phyloP scores from a whole-genome alignment of 352 stramenopile genomes.

The Phytopythium delawarense region DNA sequence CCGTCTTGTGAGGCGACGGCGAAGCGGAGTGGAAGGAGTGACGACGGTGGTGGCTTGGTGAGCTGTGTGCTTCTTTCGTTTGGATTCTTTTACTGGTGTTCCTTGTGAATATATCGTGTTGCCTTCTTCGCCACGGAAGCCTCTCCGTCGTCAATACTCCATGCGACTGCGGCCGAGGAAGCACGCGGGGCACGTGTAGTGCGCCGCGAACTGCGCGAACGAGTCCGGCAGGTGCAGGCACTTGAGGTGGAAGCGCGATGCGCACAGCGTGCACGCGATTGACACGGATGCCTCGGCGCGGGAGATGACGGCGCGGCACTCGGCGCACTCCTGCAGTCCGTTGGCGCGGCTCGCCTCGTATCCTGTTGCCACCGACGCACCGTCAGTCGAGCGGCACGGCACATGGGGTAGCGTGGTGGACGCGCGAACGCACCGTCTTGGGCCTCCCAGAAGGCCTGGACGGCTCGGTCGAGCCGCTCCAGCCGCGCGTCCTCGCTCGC shows the following conservation, averaged over 20 bases:
- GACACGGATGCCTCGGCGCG: conserved; percentile 22
- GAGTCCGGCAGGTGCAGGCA: conserved; percentile 53
- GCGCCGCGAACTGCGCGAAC: conserved; percentile 48
- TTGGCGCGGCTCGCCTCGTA: background rate
- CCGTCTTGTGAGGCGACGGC: background rate
- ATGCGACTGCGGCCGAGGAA: conserved; percentile 39
- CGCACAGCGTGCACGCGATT: conserved; percentile 49
- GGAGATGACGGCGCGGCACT: conserved; percentile 32
- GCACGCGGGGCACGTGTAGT: conserved; percentile 63
- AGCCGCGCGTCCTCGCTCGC: conserved; percentile 29
- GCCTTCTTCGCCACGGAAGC: background rate
- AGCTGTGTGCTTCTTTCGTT: background rate
- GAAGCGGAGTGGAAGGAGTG: background rate
- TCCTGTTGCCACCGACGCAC: background rate
- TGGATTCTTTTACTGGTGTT: background rate
- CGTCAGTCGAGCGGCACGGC: background rate
- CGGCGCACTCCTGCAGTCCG: conserved; percentile 21
- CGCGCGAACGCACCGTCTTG: conserved; percentile 21
- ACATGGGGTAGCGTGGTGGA: background rate
- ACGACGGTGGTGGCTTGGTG: background rate
- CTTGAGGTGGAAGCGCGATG: conserved; percentile 40
- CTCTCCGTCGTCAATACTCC: background rate
- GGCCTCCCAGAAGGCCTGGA: conserved; percentile 29
- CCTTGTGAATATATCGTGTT: background rate
- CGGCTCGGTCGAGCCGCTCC: conserved; percentile 26